phyloP scores from a whole-genome alignment of 768 basidiomycete genomes.

The Termitomyces sp. region DNA sequence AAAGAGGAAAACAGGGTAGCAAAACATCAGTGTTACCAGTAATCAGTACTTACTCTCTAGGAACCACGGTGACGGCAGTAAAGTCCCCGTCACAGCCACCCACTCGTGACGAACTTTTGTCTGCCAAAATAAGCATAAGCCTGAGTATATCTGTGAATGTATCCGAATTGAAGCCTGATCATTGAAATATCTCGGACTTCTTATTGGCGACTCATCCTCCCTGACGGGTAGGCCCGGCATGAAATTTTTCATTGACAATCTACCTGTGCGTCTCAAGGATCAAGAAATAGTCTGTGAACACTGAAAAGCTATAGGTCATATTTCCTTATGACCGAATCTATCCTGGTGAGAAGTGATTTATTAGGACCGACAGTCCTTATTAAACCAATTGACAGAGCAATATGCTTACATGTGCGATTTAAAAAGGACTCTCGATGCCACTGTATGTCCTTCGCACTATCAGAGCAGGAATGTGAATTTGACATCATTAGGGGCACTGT shows the following conservation, averaged over 20 bases:
- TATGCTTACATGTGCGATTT: conserved; percentile 99
- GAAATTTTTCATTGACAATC: conserved; percentile 80
- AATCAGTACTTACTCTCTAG: no score
- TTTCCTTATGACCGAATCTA: conserved; percentile 96
- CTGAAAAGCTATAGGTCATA: conserved; percentile 50
- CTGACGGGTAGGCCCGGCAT: conserved; percentile 29
- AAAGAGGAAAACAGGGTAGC: no score
- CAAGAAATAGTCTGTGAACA: not conserved
- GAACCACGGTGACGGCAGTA: no score
- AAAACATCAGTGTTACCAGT: no score
- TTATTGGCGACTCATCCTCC: not conserved
- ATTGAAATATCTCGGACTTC: not conserved
- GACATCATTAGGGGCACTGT: conserved; percentile 75
- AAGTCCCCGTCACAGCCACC: no score
- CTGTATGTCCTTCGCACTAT: conserved; percentile 39
- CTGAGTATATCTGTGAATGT: not conserved
- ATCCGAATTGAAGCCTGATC: not conserved
- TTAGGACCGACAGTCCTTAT: conserved; percentile 1
- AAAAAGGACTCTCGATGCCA: conserved; percentile 92
- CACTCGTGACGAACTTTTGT: no score
- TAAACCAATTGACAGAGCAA: conserved; percentile 59
- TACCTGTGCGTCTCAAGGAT: conserved; percentile 48
- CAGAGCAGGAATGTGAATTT: not conserved
- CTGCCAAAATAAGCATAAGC: not conserved
- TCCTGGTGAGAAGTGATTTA: conserved; percentile 54